A percentile compares a stretch with the other conserved stretches of the same genome.
These are phyloP conservation scores for Pseudozyma hubeiensis DNA, from an alignment of 1,284 basidiomycete genomes.

Conservation along the genomic window DNA sequence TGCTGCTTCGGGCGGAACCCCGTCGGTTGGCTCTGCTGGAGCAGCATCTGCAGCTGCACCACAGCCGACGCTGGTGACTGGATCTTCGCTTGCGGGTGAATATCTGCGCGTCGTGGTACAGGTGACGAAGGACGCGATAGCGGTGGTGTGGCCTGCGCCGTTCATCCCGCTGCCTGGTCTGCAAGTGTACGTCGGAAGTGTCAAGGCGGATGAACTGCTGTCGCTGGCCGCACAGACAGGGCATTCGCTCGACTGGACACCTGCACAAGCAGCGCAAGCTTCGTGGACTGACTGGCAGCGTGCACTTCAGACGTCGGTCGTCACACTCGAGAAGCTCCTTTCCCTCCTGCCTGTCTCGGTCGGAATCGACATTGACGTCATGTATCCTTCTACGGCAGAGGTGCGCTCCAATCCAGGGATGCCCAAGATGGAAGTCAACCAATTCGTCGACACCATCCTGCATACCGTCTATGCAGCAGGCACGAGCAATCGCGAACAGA, in stretches of 20 bases:
- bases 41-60: constrained; percentile 15
- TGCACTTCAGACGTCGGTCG: constrained; percentile 42
- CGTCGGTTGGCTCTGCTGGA: constrained; percentile 15
- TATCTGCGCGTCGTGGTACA: constrained; percentile 89
- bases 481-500: constrained; percentile 51
- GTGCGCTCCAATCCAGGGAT: constrained; percentile 55
- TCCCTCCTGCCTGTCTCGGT: constrained; percentile 56
- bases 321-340: constrained; percentile 59
- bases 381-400: constrained; percentile 61
- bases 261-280: constrained; percentile 28
- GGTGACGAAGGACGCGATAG: constrained; percentile 88
- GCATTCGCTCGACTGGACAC: constrained; percentile 32
- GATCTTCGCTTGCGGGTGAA: constrained; percentile 87
- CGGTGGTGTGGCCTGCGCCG: constrained; percentile 82
- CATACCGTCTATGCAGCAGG: constrained; percentile 66
- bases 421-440: constrained; percentile 63
- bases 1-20: constrained; percentile 15
- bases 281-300: constrained; percentile 55
- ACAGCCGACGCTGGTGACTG: constrained; percentile 74
- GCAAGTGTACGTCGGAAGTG: constrained; percentile 83
- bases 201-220: constrained; percentile 83
- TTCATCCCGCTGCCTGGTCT: constrained; percentile 78
- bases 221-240: constrained; percentile 72
- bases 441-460: constrained; percentile 66
- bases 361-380: constrained; percentile 65